Evolutionary conservation across 371 early-diverging fungal species (phyloP).

Genomic region (Mucor piriformis): DNA sequence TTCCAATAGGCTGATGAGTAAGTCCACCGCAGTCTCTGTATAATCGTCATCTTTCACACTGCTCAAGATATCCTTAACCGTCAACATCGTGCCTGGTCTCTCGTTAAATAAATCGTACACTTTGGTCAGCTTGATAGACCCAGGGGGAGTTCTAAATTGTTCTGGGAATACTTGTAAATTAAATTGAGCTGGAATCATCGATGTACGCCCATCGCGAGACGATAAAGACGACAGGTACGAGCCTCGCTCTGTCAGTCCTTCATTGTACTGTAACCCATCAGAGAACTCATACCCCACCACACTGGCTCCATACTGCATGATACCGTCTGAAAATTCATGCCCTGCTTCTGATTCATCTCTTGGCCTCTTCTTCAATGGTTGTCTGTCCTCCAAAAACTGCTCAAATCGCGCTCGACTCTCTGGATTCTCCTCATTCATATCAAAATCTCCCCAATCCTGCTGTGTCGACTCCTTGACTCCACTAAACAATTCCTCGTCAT

Average conservation of each 20-base stretch:
- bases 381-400: conserved; percentile 3
- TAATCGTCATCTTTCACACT: conserved; percentile 6
- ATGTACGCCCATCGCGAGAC: too few species aligned
- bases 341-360: too few species aligned
- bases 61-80: conserved; percentile 16
- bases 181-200: conserved; percentile 34
- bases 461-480: background rate
- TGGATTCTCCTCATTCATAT: conserved; percentile 12
- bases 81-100: conserved; percentile 27
- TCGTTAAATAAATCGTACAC: conserved; percentile 35
- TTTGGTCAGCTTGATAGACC: conserved; percentile 35
- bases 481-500: too few species aligned
- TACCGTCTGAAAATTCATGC: background rate
- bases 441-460: conserved; percentile 3
- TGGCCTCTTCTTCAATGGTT: background rate
- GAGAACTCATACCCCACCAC: conserved; percentile 8
- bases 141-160: conserved; percentile 39
- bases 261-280: conserved; percentile 1
- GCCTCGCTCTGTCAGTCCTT: too few species aligned
- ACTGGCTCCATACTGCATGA: background rate
- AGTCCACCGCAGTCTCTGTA: conserved; percentile 4
- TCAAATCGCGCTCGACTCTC: conserved; percentile 6
- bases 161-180: conserved; percentile 35
- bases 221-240: too few species aligned
- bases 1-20: too few species aligned